Evolutionary conservation across 148 eudicot species (phyloP), one percentile per base, ranked within the genome.

Genomic region (Rhododendron ferrugineum): DNA sequence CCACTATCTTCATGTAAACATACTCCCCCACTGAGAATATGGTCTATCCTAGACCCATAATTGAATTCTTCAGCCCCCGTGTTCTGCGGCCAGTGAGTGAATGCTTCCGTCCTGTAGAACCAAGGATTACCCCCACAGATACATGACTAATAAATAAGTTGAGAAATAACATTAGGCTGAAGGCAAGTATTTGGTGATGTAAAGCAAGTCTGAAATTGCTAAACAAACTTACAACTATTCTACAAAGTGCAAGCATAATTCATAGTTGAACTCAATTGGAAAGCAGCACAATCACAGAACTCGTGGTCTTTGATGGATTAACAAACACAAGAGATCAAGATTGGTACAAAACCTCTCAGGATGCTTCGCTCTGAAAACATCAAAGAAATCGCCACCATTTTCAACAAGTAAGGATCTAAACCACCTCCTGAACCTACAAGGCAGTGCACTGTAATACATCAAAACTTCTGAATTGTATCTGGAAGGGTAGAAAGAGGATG

Each of bases 31-130:
- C 92, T 87, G 78, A 97, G 93, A 56, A 97, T 92, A 89, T 95
- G 99, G 89, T 97, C 99, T 89, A 97, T 97, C 89, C 99, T 93
- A 85, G 97, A 86, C 50, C 99, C 99, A 91, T 81, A 97, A 82
- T 97, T 95, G 85, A 97, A 97, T 86, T 90, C 95, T 88, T 97
- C 99, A 70, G 94, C 98, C 44, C 99, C 99, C 26, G 93, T 91
- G 86, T 92, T 95, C 68, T 93, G 93, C 10, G 96, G 88, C 98
- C 98, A 97, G 88, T 95, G 95, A 26, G 99, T 93, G 88, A 89
- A 97, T 83, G 99, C 98, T 89, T 92, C 99, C 86, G 78, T 93
- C 89, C 99, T 97, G 89, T 58, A 85, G 70, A 50, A 56, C 37
- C 46, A 86, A 62, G 54, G 26, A 62, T 14, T 52, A 62, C 47